These are phyloP conservation scores for Cyanodermella asteris DNA, from an alignment of 2,329 filamentous ascomycete genomes.

Conservation along the genomic window DNA sequence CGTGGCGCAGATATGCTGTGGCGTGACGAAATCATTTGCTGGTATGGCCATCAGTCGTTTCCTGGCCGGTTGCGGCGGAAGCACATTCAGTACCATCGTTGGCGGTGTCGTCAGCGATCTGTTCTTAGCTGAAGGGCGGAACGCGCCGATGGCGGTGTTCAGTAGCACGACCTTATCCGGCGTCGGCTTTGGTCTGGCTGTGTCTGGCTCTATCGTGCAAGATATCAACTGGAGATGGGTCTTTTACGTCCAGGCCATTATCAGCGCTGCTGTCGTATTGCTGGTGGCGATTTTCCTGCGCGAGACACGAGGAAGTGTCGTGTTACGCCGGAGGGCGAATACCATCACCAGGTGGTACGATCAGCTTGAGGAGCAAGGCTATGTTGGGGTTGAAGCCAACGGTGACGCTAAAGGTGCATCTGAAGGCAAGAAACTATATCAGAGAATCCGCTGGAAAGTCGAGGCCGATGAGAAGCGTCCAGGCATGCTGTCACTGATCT, in stretches of 20 bases:
- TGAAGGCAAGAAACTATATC: conserved; percentile 10
- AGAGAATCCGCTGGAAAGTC: conserved; percentile 58
- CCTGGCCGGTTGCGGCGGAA: conserved; percentile 54
- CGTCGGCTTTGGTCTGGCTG: conserved; percentile 56
- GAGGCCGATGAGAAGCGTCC: conserved; percentile 55
- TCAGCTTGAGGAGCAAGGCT: conserved; percentile 42
- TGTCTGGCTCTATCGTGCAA: conserved; percentile 47
- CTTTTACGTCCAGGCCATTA: conserved; percentile 67
- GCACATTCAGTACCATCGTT: conserved; percentile 53
- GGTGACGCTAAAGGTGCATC: conserved; percentile 9
- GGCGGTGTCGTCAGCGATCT: conserved; percentile 82
- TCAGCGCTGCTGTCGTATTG: conserved; percentile 39
- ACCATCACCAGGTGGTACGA: conserved; percentile 63
- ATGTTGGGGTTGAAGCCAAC: conserved; percentile 30
- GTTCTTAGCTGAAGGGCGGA: conserved; percentile 55
- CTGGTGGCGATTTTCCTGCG: conserved; percentile 49
- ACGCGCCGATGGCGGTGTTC: conserved; percentile 79
- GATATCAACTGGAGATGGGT: conserved; percentile 61
- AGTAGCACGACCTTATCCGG: conserved; percentile 58
- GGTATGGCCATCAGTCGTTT: conserved; percentile 60
- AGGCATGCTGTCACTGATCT: conserved; percentile 46
- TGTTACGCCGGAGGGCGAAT: conserved; percentile 54
- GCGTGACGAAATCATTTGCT: conserved; percentile 17
- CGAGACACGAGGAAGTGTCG: conserved; percentile 62
- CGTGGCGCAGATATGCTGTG: conserved; percentile 8